Conservation (phyloP, 2,329 filamentous ascomycete species). For the Aspergillus floridensis region DNA sequence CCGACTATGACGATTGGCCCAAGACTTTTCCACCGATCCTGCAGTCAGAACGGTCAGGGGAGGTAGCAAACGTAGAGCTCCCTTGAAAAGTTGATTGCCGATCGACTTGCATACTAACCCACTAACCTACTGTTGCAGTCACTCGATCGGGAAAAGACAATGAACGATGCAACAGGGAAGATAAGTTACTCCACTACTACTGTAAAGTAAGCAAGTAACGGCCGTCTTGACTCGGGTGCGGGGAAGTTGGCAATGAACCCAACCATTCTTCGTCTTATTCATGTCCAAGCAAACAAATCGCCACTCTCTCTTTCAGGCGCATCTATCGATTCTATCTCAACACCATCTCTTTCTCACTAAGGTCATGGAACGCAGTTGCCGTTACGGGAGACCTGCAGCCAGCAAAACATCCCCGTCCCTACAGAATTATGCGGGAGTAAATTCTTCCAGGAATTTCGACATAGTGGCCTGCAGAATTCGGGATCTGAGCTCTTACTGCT, state of each 20-base stretch:
- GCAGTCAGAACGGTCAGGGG: constrained; percentile 8
- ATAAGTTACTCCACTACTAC: no score
- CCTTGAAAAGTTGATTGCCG: background rate
- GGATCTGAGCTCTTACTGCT: constrained; percentile 6
- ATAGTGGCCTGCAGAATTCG: constrained; percentile 14
- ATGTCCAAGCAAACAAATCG: background rate
- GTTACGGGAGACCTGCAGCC: background rate
- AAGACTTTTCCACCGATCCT: background rate
- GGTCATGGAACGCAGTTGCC: background rate
- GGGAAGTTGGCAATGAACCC: constrained; percentile 12
- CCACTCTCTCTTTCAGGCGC: background rate
- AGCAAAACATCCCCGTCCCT: constrained; percentile 2
- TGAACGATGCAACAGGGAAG: background rate
- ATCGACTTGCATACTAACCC: background rate
- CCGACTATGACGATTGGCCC: background rate
- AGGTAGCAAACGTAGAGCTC: constrained; percentile 10
- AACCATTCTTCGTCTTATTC: constrained; percentile 4
- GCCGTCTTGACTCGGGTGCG: constrained; percentile 10
- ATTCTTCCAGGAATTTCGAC: constrained; percentile 14
- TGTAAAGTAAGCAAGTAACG: background rate
- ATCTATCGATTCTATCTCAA: background rate
- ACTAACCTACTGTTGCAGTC: background rate
- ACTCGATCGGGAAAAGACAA: background rate
- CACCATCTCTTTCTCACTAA: background rate
- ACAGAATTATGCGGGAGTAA: constrained; percentile 4